Evolutionary conservation across 1,139 yeast species (phyloP), one percentile per base, ranked within the genome.

Genomic region (Arxiozyma heterogenica): DNA sequence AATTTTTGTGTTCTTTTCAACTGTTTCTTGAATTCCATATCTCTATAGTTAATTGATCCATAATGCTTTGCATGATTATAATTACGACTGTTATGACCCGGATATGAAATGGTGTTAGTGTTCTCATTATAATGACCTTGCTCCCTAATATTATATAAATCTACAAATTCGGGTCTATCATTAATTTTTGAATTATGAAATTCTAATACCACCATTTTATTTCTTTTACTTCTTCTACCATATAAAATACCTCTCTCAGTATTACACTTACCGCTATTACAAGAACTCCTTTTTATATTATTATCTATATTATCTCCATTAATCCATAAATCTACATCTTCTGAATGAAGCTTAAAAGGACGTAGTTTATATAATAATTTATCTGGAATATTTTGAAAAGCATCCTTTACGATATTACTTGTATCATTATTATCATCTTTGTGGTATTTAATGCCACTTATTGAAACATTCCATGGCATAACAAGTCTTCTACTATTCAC

Each of bases 381-480:
- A 46, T 61, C 61, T 8, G 72, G 71, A 3, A 69, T 61, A 42
- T 61, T 59, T 51, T 60, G 62, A 51, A 68, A 67, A 7, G 70
- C 57, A 15, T 61, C 57, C 49, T 68, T 69, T 21, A 63, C 60
- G 51, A 12, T 34, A 34, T 12, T 12, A 34, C 39, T 34, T 12
- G 39, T 15, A 12, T 4, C 15, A 34, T 3, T 8, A 34, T 15
- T 34, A 34, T 34, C n/a, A 34, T 34, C n/a, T 15, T 34, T 15
- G 8, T 34, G 39, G 39, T 63, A 67, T 18, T 64, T 57, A n/a
- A 42, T 57, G 68, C 72, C 72, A 45, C 71, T 66, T 8, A 68
- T 62, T 1, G 71, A 67, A 0, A 69, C 71, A 52, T 69, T 70
- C 72, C 72, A 69, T 6, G 71, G 72, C 15, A 68, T 63, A 17